Percentiles rank a stretch among this genome's conserved stretches.
phyloP scores from a whole-genome alignment of 2,329 filamentous ascomycete species.

The Fusarium bactridioides region DNA sequence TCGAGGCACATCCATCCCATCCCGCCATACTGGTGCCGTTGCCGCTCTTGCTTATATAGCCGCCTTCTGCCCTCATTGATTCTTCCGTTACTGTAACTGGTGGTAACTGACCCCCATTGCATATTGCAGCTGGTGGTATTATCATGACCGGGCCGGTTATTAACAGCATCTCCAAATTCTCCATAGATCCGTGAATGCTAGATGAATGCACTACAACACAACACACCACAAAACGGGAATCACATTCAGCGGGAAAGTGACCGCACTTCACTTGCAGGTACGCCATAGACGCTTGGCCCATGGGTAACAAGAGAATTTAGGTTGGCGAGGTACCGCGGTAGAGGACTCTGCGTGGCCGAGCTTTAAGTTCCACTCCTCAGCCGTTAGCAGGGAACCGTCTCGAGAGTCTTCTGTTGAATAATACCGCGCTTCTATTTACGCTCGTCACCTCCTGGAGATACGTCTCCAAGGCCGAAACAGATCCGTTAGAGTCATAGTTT shows the following conservation, averaged over 20 bases:
- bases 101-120: constrained; percentile 11
- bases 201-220: constrained; percentile 22
- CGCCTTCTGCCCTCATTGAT: constrained; percentile 14
- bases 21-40: constrained; percentile 10
- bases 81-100: constrained; percentile 11
- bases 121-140: constrained; percentile 10
- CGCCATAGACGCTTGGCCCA: constrained; percentile 1
- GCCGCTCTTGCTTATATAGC: constrained; percentile 18
- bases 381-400: constrained; percentile 20
- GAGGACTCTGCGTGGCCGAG: constrained; percentile 13
- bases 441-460: constrained; percentile 8
- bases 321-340: constrained; percentile 25
- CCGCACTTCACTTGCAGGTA: constrained; percentile 1
- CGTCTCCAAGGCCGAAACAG: constrained; percentile 30
- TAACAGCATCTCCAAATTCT: constrained; percentile 14
- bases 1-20: constrained; percentile 14
- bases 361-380: constrained; percentile 29
- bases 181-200: constrained; percentile 36
- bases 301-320: constrained; percentile 2
- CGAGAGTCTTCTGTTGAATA: constrained; percentile 13
- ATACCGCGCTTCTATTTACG: constrained; percentile 3
- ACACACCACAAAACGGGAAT: background rate
- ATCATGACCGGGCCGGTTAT: constrained; percentile 38
- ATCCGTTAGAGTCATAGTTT: constrained; percentile 33
- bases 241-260: background rate